Base-by-base conservation (phyloP, 495 filamentous ascomycete genomes). In the Polyplosphaeria fusca region DNA sequence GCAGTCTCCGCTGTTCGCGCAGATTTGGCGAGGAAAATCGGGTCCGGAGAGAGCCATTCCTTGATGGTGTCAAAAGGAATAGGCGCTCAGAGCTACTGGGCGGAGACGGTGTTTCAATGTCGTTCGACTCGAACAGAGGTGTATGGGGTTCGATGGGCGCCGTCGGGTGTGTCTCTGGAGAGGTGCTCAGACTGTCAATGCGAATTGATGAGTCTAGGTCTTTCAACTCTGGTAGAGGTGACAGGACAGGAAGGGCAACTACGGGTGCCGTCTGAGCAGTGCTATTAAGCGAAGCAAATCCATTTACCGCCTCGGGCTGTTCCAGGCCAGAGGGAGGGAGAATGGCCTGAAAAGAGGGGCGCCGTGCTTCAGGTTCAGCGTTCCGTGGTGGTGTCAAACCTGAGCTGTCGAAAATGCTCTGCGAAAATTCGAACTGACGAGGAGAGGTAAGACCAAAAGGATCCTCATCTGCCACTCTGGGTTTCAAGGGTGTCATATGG, bases 21-120 rank as follows among this genome's bases (percentile, higher is more conserved):
- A 73, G 38, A 38, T 61, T 68, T 5, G 71, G 71, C 2, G 70
- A 68, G 5, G 67, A 70, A 35, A 68, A 69, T 28, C 67, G 63
- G n/a, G 65, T 64, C 26, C 63, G 59, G 20, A 72, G 58, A 5
- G 4, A 43, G 3, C 35, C 7, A 27, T 60, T 47, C 28, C 35
- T 28, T 27, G 68, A 18, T 14, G 57, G 57, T 16, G 53, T 62
- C 0, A 52, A n/a, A n/a, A 63, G 55, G 43, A 52, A 47, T 5
- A 37, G 35, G 22, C 39, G 46, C 19, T 44, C 40, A 25, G 51
- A 27, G 20, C 13, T 51, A 25, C 12, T n/a, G 16, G 49, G 23
- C 26, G 48, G 42, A 49, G 24, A 14, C 2, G 42, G 35, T 12
- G 30, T 35, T 7, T 35, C 14, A n/a, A n/a, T n/a, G 30, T 35